phyloP scores from a whole-genome alignment of 1,284 basidiomycete genomes.

The Chalciporus sp. region DNA sequence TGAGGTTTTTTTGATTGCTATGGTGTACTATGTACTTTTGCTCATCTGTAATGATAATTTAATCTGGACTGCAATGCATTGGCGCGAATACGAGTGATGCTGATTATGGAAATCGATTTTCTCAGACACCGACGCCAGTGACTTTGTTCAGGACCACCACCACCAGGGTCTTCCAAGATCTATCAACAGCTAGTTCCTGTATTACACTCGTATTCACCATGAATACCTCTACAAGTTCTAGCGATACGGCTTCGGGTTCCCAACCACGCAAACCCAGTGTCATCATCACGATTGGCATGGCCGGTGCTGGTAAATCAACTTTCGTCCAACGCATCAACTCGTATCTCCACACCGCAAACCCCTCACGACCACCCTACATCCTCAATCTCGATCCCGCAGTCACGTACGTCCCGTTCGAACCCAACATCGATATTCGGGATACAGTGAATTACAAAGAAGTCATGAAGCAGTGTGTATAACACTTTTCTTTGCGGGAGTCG shows the following conservation, averaged over 20 bases:
- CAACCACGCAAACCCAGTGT: constrained; percentile 65
- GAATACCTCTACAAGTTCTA: constrained; percentile 1
- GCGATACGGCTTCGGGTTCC: constrained; percentile 6
- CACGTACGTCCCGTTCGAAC: constrained; percentile 85
- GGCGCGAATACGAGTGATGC: constrained; percentile 5
- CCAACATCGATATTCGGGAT: constrained; percentile 98
- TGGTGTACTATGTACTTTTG: constrained; percentile 9
- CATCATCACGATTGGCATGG: constrained; percentile 93
- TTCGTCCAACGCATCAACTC: constrained; percentile 94
- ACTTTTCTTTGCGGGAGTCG: constrained; percentile 7
- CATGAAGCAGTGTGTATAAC: constrained; percentile 92
- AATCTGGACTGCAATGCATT: too few species aligned
- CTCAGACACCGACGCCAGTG: neutral
- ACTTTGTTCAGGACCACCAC: constrained; percentile 10
- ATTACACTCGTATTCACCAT: neutral
- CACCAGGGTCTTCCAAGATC: constrained; percentile 4
- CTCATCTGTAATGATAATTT: constrained; percentile 4
- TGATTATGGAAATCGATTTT: constrained; percentile 22
- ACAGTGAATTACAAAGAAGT: constrained; percentile 98
- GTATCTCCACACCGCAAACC: constrained; percentile 65
- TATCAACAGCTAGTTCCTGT: neutral
- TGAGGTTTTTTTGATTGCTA: constrained; percentile 1
- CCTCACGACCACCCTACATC: constrained; percentile 85
- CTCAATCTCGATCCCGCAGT: constrained; percentile 99
- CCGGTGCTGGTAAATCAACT: constrained; percentile 95